phyloP scores from a whole-genome alignment of 164 flowering plant species.

The Kalanchoe fedtschenkoi region DNA sequence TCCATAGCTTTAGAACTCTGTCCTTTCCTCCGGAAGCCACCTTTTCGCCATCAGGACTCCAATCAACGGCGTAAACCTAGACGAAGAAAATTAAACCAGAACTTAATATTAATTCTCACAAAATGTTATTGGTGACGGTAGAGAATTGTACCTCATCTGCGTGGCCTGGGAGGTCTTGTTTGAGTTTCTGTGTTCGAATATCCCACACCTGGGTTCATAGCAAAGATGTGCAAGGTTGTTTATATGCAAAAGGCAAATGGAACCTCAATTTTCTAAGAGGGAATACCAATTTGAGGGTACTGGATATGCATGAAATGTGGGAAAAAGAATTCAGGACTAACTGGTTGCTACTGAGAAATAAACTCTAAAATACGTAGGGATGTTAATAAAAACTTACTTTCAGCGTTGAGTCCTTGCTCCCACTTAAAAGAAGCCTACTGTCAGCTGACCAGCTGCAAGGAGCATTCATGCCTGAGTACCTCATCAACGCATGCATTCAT shows the following conservation, averaged over 20 bases:
- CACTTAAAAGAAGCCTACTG: conserved; percentile 93
- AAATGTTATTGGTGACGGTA: background rate
- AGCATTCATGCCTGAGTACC: background rate
- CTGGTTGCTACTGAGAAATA: too few species aligned
- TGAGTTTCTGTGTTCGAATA: conserved; percentile 60
- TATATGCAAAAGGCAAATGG: background rate
- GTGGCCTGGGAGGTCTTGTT: conserved; percentile 97
- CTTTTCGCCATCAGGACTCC: conserved; percentile 99
- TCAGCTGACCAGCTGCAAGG: conserved; percentile 95
- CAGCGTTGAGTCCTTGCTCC: conserved; percentile 94
- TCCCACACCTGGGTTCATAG: conserved; percentile 66
- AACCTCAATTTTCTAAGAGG: background rate
- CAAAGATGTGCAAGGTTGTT: background rate
- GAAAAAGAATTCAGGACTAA: too few species aligned
- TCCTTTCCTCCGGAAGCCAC: conserved; percentile 97
- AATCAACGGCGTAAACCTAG: conserved; percentile 93
- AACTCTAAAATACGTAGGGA: background rate
- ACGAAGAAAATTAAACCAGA: background rate
- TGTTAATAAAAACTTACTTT: conserved; percentile 33
- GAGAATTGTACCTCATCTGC: conserved; percentile 70
- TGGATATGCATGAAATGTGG: background rate
- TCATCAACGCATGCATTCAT: background rate
- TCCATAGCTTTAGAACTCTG: conserved; percentile 80
- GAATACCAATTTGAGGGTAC: background rate
- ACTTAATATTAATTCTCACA: background rate